Percentiles rank a stretch among this genome's conserved stretches.
Conservation (phyloP, 139 green algal species). For the Pleodorina starrii region DNA sequence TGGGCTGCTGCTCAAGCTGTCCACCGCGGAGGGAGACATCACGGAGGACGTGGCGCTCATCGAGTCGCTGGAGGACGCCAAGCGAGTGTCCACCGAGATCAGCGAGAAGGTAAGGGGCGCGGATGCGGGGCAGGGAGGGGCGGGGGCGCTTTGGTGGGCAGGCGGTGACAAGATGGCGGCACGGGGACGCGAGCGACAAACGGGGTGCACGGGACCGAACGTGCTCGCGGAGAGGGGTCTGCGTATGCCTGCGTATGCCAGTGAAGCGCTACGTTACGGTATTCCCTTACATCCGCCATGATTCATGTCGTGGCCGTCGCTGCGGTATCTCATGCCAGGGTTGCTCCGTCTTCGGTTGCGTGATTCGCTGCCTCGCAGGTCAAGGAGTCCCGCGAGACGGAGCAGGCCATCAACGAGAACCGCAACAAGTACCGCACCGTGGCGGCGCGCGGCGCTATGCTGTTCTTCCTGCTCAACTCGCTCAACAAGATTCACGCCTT, state of each 20-base stretch:
- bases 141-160: too few relatives aligned
- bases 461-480: constrained; percentile 92
- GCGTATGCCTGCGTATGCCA: too few relatives aligned
- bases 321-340: neutral
- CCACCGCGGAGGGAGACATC: constrained; percentile 89
- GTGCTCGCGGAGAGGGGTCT: too few relatives aligned
- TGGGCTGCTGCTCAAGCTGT: constrained; percentile 88
- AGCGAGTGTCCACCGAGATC: constrained; percentile 89
- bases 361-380: constrained; percentile 30
- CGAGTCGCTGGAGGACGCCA: constrained; percentile 88
- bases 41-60: constrained; percentile 94
- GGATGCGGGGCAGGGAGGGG: too few relatives aligned
- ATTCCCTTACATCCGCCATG: neutral
- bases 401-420: constrained; percentile 84
- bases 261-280: too few relatives aligned
- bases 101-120: constrained; percentile 82
- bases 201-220: neutral
- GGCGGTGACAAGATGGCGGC: neutral
- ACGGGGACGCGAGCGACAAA: too few relatives aligned
- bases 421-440: constrained; percentile 87
- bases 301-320: neutral
- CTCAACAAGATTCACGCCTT: constrained; percentile 93
- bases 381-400: constrained; percentile 80
- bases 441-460: constrained; percentile 80
- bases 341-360: neutral